Percentiles rank a stretch among this genome's conserved stretches.
Evolutionary conservation across 805 yeast species (phyloP).

Genomic region (Wickerhamiella occidentalis): DNA sequence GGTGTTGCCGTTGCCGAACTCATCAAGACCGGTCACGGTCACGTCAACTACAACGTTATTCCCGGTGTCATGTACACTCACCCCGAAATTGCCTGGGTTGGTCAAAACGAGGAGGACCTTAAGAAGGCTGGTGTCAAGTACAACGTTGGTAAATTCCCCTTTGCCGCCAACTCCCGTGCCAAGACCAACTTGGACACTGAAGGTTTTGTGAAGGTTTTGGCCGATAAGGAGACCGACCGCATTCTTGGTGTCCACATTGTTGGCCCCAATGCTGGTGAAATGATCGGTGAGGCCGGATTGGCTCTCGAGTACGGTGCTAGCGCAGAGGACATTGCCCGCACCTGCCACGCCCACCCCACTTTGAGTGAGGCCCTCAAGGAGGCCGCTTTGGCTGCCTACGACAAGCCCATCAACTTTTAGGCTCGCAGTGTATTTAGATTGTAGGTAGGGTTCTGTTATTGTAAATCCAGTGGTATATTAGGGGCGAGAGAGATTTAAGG

Average conservation of each 20-base stretch:
- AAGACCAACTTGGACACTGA: slow-evolving; percentile 95
- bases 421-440: neutral
- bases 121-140: slow-evolving; percentile 84
- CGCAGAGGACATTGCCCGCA: slow-evolving; percentile 93
- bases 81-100: slow-evolving; percentile 99
- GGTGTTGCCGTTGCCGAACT: slow-evolving; percentile 97
- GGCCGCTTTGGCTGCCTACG: slow-evolving; percentile 87
- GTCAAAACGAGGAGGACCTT: slow-evolving; percentile 88
- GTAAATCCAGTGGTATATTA: too few species aligned
- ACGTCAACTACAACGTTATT: slow-evolving; percentile 93
- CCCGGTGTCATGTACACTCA: slow-evolving; percentile 99
- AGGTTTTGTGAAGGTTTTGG: slow-evolving; percentile 89
- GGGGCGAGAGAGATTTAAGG: too few species aligned
- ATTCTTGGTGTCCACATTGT: slow-evolving; percentile 92
- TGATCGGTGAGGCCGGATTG: slow-evolving; percentile 97
- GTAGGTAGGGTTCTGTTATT: too few species aligned
- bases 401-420: slow-evolving; percentile 78
- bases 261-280: slow-evolving; percentile 98
- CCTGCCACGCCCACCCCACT: slow-evolving; percentile 98
- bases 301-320: slow-evolving; percentile 98
- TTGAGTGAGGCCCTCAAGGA: slow-evolving; percentile 96
- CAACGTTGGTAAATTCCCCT: slow-evolving; percentile 96
- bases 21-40: slow-evolving; percentile 89
- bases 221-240: slow-evolving; percentile 96
- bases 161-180: slow-evolving; percentile 98